phyloP scores from a whole-genome alignment of 2,329 filamentous ascomycete genomes.

The Penicillium capsulatum region DNA sequence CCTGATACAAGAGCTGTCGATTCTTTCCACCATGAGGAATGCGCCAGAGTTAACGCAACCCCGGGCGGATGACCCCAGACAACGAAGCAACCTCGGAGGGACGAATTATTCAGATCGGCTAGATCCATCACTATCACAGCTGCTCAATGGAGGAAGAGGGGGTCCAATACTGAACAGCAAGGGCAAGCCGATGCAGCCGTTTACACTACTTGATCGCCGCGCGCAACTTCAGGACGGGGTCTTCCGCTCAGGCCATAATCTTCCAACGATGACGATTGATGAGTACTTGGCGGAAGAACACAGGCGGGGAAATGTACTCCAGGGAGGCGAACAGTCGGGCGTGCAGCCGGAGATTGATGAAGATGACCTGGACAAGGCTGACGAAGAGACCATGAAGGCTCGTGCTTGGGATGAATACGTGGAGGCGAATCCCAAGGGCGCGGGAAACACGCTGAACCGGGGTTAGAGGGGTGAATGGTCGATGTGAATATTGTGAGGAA shows the following conservation, averaged over 20 bases:
- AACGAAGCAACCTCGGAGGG: conserved; percentile 48
- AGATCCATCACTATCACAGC: conserved; percentile 58
- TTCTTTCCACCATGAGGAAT: conserved; percentile 67
- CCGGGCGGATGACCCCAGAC: conserved; percentile 36
- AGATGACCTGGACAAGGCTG: conserved; percentile 81
- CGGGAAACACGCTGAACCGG: conserved; percentile 49
- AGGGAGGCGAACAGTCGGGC: conserved; percentile 68
- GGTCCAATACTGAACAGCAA: conserved; percentile 72
- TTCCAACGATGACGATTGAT: conserved; percentile 97
- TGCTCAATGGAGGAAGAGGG: conserved; percentile 45
- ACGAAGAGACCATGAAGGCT: conserved; percentile 88
- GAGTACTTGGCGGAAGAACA: conserved; percentile 94
- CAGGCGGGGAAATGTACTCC: conserved; percentile 78
- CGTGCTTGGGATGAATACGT: conserved; percentile 92
- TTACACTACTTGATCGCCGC: conserved; percentile 75
- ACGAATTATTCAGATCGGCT: conserved; percentile 68
- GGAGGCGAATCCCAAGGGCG: conserved; percentile 75
- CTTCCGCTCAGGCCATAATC: conserved; percentile 83
- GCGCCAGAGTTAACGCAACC: conserved; percentile 42
- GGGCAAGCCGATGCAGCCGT: conserved; percentile 84
- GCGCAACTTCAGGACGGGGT: conserved; percentile 74
- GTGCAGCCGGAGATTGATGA: conserved; percentile 72
- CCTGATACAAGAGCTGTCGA: conserved; percentile 75
- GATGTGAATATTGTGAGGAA: too few species aligned
- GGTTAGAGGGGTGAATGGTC: conserved; percentile 36